These are phyloP conservation scores for Sugiyamaella castrensis DNA, from an alignment of 1,139 yeast genomes.

Conservation along the genomic window DNA sequence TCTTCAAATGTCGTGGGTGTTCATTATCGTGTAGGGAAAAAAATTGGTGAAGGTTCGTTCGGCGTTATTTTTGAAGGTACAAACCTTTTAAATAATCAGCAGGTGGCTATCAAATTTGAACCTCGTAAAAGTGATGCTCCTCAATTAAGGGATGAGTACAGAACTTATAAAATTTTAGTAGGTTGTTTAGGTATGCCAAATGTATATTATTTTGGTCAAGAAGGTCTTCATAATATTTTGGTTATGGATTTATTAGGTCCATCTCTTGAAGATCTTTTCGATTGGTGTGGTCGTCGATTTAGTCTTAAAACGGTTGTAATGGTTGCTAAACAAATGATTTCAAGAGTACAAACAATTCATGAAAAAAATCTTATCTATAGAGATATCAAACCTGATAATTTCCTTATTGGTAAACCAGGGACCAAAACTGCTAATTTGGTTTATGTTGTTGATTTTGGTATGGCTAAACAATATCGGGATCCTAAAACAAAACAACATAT, in stretches of 20 bases:
- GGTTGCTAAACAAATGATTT: constrained; percentile 89
- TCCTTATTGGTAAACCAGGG: constrained; percentile 69
- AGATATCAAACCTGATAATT: constrained; percentile 95
- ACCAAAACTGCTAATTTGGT: constrained; percentile 50
- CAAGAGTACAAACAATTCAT: constrained; percentile 82
- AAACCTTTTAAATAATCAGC: constrained; percentile 77
- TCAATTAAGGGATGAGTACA: constrained; percentile 90
- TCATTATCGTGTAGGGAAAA: constrained; percentile 93
- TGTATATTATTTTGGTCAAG: constrained; percentile 96
- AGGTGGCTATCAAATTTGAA: constrained; percentile 72
- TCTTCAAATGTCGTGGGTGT: constrained; percentile 55
- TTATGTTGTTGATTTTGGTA: constrained; percentile 73
- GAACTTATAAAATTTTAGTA: constrained; percentile 83
- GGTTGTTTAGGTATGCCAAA: constrained; percentile 86
- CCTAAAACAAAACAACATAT: constrained; percentile 94
- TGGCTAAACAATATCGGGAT: constrained; percentile 97
- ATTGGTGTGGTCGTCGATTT: constrained; percentile 95
- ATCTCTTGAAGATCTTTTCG: constrained; percentile 90
- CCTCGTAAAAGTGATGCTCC: constrained; percentile 98
- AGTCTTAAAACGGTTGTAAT: constrained; percentile 84
- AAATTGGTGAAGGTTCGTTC: constrained; percentile 97
- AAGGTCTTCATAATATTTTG: constrained; percentile 89
- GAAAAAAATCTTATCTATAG: constrained; percentile 87
- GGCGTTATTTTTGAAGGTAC: constrained; percentile 96
- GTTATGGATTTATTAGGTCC: constrained; percentile 95